phyloP scores from a whole-genome alignment of 148 eudicot genomes.

The Vaccinium macrocarpon region DNA sequence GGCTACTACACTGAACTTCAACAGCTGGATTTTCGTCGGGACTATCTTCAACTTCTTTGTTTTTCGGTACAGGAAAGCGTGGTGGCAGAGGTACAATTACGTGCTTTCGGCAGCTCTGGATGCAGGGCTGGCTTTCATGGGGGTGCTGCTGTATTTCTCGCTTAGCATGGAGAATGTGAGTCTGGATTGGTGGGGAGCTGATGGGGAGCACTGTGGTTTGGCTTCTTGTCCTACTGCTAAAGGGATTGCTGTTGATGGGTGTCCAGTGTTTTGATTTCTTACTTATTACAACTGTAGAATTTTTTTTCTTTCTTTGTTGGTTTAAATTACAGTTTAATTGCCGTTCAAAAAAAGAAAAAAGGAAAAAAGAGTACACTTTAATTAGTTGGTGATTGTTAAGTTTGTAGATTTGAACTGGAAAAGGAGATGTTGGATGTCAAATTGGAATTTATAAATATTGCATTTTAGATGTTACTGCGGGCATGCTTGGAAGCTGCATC shows the following conservation, averaged over 20 bases:
- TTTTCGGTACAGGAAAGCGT: slow-evolving; percentile 41
- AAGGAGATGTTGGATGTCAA: neutral
- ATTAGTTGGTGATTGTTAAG: neutral
- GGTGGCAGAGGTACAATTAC: slow-evolving; percentile 73
- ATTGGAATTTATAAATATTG: neutral
- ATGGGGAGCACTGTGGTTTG: slow-evolving; percentile 40
- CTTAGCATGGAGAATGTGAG: slow-evolving; percentile 22
- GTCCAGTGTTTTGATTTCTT: slow-evolving; percentile 32
- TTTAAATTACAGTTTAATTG: neutral
- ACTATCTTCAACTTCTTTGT: slow-evolving; percentile 51
- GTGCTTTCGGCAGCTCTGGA: slow-evolving; percentile 60
- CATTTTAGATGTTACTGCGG: neutral
- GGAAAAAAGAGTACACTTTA: too few species aligned
- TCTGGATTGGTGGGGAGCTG: slow-evolving; percentile 50
- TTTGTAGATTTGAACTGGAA: neutral
- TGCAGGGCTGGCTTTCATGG: slow-evolving; percentile 63
- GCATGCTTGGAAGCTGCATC: neutral
- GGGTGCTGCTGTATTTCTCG: slow-evolving; percentile 38
- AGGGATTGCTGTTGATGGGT: slow-evolving; percentile 43
- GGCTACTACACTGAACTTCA: slow-evolving; percentile 47
- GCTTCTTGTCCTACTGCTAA: slow-evolving; percentile 54
- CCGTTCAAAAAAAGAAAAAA: too few species aligned
- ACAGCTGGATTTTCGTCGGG: slow-evolving; percentile 47
- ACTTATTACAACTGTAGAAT: neutral
- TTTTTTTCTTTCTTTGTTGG: neutral